Evolutionary conservation across 1,139 yeast genomes (phyloP), one percentile per base, ranked within the genome.

Genomic region (Meyerozyma smithsonii): DNA sequence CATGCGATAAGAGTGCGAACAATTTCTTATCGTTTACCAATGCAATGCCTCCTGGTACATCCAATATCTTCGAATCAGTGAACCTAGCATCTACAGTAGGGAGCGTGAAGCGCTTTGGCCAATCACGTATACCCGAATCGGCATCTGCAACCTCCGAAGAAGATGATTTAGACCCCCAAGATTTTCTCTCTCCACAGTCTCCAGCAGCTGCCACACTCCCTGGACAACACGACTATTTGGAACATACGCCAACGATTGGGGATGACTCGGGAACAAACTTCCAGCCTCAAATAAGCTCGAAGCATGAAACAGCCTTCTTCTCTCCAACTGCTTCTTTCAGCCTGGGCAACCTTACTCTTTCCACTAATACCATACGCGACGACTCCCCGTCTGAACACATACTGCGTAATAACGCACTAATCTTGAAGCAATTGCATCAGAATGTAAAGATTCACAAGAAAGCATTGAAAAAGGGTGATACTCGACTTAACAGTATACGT

Each of bases 141-240:
- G 43, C 42, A n/a, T 42, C 50, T 11, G 49, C 48, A 2, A 47
- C 54, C 1, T 48, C 57, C 5, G 59, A 56, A 20, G 66, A 61
- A 16, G 63, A 58, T 28, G 65, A 61, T 5, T 45, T 59, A 25
- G 62, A 61, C 42, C 68, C 66, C 4, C 46, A 58, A 3, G 66
- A 60, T 37, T 61, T 61, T 41, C 39, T 62, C 16, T 56, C 64
- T 3, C 46, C 57, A 4, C 55, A 52, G 28, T 47, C 55, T 19
- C 50, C 50, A 15, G 7, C 12, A 11, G 14, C 12, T 11, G 10
- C 6, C 12, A 20, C 24, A 20, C 6, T 7, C 24, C 24, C 24
- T 20, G 6, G 6, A 6, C 12, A 26, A n/a, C 6, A 26, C 6
- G 30, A 26, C 30, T 8, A 20, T 20, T 7, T 20, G 8, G 30